Conservation (phyloP, 768 basidiomycete species). For the Kwoniella dejecticola region DNA sequence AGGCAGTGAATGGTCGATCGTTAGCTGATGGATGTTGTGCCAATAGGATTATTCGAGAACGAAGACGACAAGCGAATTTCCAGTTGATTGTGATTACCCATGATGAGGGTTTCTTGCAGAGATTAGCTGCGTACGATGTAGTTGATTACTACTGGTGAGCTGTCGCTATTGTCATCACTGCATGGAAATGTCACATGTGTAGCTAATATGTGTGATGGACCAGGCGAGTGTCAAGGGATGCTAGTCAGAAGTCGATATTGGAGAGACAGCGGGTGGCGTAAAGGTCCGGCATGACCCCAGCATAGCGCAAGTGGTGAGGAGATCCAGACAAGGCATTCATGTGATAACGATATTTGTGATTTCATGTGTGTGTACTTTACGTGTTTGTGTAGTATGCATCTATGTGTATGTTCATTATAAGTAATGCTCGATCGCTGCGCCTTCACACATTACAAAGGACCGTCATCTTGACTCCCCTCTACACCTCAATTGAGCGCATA, state of each 20-base stretch:
- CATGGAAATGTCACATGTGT: background rate
- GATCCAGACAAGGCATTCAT: too few species aligned
- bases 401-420: background rate
- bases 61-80: constrained; percentile 85
- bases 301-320: too few species aligned
- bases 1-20: too few species aligned
- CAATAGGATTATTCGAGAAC: constrained; percentile 85
- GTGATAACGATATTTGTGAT: constrained; percentile 9
- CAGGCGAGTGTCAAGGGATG: constrained; percentile 78
- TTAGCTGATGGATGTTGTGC: background rate
- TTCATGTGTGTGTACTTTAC: background rate
- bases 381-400: background rate
- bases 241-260: constrained; percentile 70
- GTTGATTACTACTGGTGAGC: constrained; percentile 92
- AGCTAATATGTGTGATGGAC: background rate
- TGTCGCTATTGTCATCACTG: background rate
- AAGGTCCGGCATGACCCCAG: constrained; percentile 1
- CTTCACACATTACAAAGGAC: too few species aligned
- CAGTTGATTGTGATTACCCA: constrained; percentile 85
- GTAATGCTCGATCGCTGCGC: too few species aligned
- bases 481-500: too few species aligned
- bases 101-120: constrained; percentile 90
- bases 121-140: constrained; percentile 85
- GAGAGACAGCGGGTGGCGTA: constrained; percentile 41
- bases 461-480: too few species aligned